Evolutionary conservation across 257 asterid species (phyloP).

Genomic region (Solanum pinnatisectum): DNA sequence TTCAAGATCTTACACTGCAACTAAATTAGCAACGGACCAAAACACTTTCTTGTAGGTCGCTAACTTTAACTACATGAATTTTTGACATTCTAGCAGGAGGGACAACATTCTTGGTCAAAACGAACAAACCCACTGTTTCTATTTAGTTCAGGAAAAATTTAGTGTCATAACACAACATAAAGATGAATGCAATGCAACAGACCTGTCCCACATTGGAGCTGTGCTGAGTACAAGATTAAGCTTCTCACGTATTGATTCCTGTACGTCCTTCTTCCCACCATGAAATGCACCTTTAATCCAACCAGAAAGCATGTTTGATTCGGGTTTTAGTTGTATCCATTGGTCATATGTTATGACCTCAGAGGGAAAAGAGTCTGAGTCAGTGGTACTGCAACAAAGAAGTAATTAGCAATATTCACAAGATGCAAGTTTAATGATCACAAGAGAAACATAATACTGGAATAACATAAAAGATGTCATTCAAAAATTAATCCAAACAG

Average conservation of each 20-base stretch:
- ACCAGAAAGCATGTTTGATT: slow-evolving; percentile 42
- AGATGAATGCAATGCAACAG: slow-evolving; percentile 2
- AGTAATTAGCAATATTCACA: neutral
- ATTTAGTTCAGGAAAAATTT: neutral
- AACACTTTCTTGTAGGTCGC: neutral
- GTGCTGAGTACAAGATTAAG: slow-evolving; percentile 62
- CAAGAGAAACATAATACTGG: neutral
- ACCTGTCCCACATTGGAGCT: slow-evolving; percentile 92
- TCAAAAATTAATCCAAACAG: neutral
- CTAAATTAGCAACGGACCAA: neutral
- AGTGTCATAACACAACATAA: neutral
- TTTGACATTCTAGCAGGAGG: neutral
- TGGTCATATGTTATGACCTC: slow-evolving; percentile 73
- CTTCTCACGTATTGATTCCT: slow-evolving; percentile 44
- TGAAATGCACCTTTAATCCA: slow-evolving; percentile 77
- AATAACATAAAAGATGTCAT: neutral
- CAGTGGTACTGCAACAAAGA: slow-evolving; percentile 40
- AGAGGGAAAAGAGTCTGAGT: slow-evolving; percentile 53
- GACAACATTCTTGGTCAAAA: neutral
- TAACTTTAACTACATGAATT: neutral
- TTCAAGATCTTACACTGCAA: neutral
- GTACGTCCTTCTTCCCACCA: slow-evolving; percentile 66
- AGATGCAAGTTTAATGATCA: neutral
- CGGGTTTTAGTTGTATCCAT: slow-evolving; percentile 65
- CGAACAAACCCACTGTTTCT: neutral